Percentiles rank a stretch among this genome's conserved stretches.
These are phyloP conservation scores for Pestalotiopsis sp. DNA, from an alignment of 2,329 filamentous ascomycete genomes.

Conservation along the genomic window DNA sequence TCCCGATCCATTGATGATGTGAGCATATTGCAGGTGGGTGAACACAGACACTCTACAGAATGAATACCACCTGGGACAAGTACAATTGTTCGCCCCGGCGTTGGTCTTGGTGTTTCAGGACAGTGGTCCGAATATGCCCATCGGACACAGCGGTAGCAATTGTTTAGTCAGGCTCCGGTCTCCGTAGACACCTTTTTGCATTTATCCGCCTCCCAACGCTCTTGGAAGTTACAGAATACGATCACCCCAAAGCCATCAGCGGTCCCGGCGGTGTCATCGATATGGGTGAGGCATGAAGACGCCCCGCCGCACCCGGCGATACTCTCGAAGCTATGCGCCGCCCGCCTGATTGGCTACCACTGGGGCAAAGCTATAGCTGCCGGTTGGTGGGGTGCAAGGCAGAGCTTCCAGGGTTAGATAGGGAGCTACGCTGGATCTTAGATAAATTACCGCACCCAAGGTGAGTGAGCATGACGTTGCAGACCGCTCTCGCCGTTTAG, in stretches of 20 bases:
- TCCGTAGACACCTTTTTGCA: background rate
- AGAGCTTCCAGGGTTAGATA: conserved; percentile 11
- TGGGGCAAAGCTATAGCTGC: background rate
- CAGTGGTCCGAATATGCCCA: background rate
- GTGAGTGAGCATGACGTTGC: conserved; percentile 5
- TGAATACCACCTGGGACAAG: background rate
- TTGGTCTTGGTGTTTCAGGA: conserved; percentile 5
- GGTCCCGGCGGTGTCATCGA: conserved; percentile 5
- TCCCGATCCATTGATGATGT: background rate
- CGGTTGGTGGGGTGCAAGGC: conserved; percentile 7
- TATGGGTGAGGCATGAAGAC: background rate
- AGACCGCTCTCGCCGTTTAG: background rate
- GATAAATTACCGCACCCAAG: conserved; percentile 7
- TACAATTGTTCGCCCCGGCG: background rate
- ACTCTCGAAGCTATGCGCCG: conserved; percentile 9
- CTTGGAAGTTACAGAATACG: background rate
- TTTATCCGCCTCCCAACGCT: background rate
- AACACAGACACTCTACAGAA: background rate
- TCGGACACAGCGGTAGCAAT: background rate
- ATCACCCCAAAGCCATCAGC: background rate
- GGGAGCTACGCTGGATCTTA: background rate
- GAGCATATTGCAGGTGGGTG: background rate
- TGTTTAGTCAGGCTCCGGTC: background rate
- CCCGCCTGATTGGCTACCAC: conserved; percentile 7
- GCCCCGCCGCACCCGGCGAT: background rate